A percentile compares a stretch with the other conserved stretches of the same genome.
phyloP scores from a whole-genome alignment of 177 flowering plant genomes.

The Telopea speciosissima region DNA sequence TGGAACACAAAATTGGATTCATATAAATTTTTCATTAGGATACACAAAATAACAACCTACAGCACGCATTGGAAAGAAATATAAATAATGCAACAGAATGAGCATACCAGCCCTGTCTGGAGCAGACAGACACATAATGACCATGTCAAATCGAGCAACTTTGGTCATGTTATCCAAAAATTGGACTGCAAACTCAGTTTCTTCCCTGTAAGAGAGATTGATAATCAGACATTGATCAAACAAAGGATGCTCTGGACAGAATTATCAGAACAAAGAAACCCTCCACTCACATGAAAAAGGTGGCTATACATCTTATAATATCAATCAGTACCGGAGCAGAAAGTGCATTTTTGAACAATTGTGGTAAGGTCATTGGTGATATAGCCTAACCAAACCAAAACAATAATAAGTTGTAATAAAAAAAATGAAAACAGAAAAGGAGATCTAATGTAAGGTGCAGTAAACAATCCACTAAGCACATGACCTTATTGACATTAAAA shows the following conservation, averaged over 20 bases:
- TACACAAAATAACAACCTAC: too few relatives aligned
- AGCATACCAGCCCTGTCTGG: conserved; percentile 60
- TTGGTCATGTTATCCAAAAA: conserved; percentile 60
- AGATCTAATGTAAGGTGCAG: neutral
- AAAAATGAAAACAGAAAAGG: neutral
- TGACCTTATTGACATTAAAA: neutral
- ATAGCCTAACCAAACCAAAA: conserved; percentile 41
- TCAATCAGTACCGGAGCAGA: conserved; percentile 74
- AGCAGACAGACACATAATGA: conserved; percentile 61
- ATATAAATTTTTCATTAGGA: too few relatives aligned
- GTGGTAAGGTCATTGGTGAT: conserved; percentile 60
- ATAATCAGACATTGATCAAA: neutral
- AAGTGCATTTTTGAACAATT: conserved; percentile 75
- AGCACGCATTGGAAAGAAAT: too few relatives aligned
- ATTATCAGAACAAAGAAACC: neutral
- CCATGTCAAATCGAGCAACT: conserved; percentile 77
- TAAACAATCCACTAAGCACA: neutral
- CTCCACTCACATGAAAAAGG: conserved; percentile 63
- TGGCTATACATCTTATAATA: conserved; percentile 65
- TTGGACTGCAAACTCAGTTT: conserved; percentile 53
- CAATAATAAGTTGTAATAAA: conserved; percentile 7
- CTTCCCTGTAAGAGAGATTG: conserved; percentile 55
- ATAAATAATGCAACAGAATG: neutral
- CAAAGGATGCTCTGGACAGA: neutral
- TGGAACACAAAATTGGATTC: too few relatives aligned